Evolutionary conservation across 148 eudicot species (phyloP), one percentile per base, ranked within the genome.

Genomic region (Arctostaphylos glauca): DNA sequence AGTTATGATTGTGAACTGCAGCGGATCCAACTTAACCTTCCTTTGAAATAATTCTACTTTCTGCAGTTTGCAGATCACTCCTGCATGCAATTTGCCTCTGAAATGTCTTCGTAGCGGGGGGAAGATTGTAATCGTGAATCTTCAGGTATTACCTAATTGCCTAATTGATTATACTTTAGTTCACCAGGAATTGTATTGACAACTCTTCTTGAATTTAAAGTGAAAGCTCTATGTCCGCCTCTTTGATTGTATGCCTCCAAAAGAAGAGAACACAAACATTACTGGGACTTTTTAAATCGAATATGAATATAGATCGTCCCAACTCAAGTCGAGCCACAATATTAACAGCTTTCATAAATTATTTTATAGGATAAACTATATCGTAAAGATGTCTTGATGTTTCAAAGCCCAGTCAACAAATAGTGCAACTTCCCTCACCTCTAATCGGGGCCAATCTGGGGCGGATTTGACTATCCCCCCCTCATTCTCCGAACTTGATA

Each of bases 41-140:
- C 31, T 60, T 73, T 19, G 5, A 31, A 68, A 13, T 13, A 68
- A 64, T 64, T 31, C 55, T 76, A 74, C 78, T 85, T 72, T 76
- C 31, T 88, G 88, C 98, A 96, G 99, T 89, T 94, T 96, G 93
- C 99, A 94, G 92, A 96, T 94, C 52, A 96, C 93, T 80, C 99
- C 99, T 84, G 99, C 99, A 73, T 96, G 99, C 85, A 93, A 96
- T 82, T 86, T 96, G 85, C 99, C 99, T 77, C 87, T 94, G 79
- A 96, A 91, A 87, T 93, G 91, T 86, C 93, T 96, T 16, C 90
- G 86, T 74, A 92, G 92, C 66, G 95, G 99, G 43, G 99, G 99
- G 19, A 91, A 96, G 81, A 89, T 96, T 83, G 97, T 91, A 79
- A 96, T 96, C 58, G 98, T 96, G 83, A 96, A 96, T 91, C 99